A percentile compares a stretch with the other conserved stretches of the same genome.
phyloP scores from a whole-genome alignment of 2,329 filamentous ascomycete genomes.

The Immersiporthe knoxdaviesiana region DNA sequence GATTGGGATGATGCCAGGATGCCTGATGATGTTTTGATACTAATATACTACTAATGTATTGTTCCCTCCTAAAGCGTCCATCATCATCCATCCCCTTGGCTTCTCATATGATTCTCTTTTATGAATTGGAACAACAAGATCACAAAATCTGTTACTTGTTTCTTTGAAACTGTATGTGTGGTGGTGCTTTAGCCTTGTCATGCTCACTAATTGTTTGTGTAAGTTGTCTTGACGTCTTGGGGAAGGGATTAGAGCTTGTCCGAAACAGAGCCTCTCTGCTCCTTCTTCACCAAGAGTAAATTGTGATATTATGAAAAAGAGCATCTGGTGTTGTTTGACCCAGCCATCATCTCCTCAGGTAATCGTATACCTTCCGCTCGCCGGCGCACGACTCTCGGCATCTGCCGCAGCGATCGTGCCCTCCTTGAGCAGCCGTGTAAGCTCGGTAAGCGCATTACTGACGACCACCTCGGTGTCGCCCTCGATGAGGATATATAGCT shows the following conservation, averaged over 20 bases:
- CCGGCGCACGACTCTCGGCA: slow-evolving; percentile 77
- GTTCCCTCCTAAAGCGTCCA: background rate
- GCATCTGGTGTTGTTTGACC: background rate
- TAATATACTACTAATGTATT: background rate
- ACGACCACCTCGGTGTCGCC: slow-evolving; percentile 95
- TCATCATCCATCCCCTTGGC: background rate
- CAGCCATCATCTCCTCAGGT: slow-evolving; percentile 52
- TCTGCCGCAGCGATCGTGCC: slow-evolving; percentile 89
- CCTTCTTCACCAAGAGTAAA: background rate
- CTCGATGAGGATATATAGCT: slow-evolving; percentile 96
- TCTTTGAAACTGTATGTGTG: background rate
- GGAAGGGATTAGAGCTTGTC: background rate
- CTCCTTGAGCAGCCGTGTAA: slow-evolving; percentile 86
- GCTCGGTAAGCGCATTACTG: slow-evolving; percentile 84
- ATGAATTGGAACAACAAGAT: background rate
- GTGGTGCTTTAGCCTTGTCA: too few relatives aligned
- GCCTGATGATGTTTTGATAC: background rate
- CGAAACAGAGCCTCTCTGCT: background rate
- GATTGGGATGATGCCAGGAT: background rate
- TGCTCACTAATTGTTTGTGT: background rate
- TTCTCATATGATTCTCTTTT: background rate
- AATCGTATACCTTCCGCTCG: slow-evolving; percentile 84
- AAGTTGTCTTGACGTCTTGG: too few relatives aligned
- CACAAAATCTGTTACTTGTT: background rate
- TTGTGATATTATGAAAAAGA: background rate